These are phyloP conservation scores for Sporothrix luriei DNA, from an alignment of 2,329 filamentous ascomycete species.

Conservation along the genomic window DNA sequence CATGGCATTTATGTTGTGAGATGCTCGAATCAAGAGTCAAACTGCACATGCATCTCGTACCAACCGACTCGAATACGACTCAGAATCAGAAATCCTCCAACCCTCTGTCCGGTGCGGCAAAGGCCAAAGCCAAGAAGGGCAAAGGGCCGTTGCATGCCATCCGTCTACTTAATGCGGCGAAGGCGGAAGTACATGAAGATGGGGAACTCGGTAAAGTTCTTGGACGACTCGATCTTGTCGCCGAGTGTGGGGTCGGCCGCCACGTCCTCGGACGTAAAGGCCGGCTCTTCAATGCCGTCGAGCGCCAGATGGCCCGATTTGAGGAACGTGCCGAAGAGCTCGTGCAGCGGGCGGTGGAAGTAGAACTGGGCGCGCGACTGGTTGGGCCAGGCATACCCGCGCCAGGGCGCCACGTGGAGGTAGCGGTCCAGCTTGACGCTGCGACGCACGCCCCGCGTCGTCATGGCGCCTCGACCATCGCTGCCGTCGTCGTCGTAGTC, in stretches of 20 bases:
- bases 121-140: background rate
- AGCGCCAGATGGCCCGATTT: conserved; percentile 46
- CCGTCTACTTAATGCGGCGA: conserved; percentile 31
- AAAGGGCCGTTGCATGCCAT: too few relatives aligned
- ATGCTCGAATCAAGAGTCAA: conserved; percentile 4
- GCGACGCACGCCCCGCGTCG: conserved; percentile 43
- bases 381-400: conserved; percentile 44
- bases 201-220: conserved; percentile 46
- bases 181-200: conserved; percentile 44
- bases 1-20: conserved; percentile 3
- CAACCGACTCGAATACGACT: background rate
- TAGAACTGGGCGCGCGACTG: conserved; percentile 41
- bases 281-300: conserved; percentile 52
- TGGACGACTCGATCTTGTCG: conserved; percentile 40
- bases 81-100: background rate
- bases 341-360: conserved; percentile 44
- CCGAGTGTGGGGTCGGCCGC: conserved; percentile 38
- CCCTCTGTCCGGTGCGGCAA: background rate
- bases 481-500: conserved; percentile 37
- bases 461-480: background rate
- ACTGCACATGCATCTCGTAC: conserved; percentile 11
- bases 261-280: conserved; percentile 44
- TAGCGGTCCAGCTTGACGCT: conserved; percentile 49
- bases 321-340: conserved; percentile 51
- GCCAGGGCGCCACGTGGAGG: conserved; percentile 46